Percentiles rank a stretch among this genome's conserved stretches.
These are phyloP conservation scores for Austropuccinia psidii DNA, from an alignment of 1,284 basidiomycete genomes.

Conservation along the genomic window DNA sequence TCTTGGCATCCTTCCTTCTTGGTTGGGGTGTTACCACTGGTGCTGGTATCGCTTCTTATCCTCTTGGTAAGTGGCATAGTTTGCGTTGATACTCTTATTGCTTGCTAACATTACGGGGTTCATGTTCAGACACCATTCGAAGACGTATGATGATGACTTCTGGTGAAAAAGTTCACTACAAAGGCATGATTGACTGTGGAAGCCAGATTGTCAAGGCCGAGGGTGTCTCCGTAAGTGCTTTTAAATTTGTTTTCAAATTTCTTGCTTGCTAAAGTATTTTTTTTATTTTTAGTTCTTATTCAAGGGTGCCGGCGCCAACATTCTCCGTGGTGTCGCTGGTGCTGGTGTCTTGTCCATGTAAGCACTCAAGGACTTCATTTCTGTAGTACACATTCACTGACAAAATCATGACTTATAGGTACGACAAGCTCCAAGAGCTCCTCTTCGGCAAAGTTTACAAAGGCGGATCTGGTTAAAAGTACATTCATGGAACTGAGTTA, in stretches of 20 bases:
- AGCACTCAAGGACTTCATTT: conserved; percentile 45
- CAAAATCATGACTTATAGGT: background rate
- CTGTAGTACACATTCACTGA: background rate
- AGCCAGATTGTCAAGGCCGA: conserved; percentile 72
- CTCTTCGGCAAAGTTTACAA: conserved; percentile 38
- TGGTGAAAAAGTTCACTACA: conserved; percentile 49
- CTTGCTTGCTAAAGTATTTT: background rate
- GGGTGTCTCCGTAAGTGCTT: conserved; percentile 53
- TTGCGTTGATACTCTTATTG: conserved; percentile 45
- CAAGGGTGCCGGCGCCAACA: conserved; percentile 77
- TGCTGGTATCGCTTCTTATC: conserved; percentile 91
- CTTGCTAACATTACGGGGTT: background rate
- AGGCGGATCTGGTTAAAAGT: conserved; percentile 37
- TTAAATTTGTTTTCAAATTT: conserved; percentile 49
- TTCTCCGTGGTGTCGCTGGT: conserved; percentile 95
- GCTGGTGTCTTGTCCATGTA: conserved; percentile 92
- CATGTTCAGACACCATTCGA: conserved; percentile 28
- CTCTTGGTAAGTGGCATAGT: conserved; percentile 81
- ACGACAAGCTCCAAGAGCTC: conserved; percentile 38
- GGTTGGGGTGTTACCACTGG: conserved; percentile 72
- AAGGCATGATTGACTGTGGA: conserved; percentile 58
- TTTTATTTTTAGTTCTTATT: conserved; percentile 37
- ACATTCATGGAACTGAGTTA: background rate
- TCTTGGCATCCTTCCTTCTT: conserved; percentile 73
- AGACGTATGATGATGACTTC: conserved; percentile 58